Evolutionary conservation across 2,329 filamentous ascomycete species (phyloP).

Genomic region (Exserohilum rostratum): DNA sequence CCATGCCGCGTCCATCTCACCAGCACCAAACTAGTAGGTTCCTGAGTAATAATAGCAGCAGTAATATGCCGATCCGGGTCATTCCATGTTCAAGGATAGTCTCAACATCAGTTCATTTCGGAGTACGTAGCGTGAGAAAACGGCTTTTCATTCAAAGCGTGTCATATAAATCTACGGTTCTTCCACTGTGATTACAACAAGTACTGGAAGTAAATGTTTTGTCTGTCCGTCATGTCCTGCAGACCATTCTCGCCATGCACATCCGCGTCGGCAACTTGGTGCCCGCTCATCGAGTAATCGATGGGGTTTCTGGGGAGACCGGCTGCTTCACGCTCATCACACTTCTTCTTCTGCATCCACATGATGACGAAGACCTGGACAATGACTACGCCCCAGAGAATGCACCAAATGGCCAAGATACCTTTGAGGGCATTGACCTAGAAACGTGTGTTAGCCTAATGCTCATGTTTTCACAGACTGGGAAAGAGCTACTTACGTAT

Average conservation of each 20-base stretch:
- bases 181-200: conserved; percentile 7
- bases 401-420: conserved; percentile 30
- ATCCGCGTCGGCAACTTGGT: conserved; percentile 25
- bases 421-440: conserved; percentile 30
- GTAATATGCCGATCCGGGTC: too few relatives aligned
- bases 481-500: conserved; percentile 20
- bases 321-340: conserved; percentile 27
- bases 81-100: too few relatives aligned
- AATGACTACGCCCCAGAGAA: conserved; percentile 26
- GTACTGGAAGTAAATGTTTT: conserved; percentile 32
- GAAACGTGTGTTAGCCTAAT: not conserved
- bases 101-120: not conserved
- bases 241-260: conserved; percentile 31
- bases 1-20: not conserved
- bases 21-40: not conserved
- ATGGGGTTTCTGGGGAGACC: conserved; percentile 25
- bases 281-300: conserved; percentile 26
- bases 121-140: not conserved
- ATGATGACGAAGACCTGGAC: conserved; percentile 22
- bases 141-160: not conserved
- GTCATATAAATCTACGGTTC: not conserved
- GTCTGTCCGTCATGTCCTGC: conserved; percentile 30
- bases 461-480: not conserved
- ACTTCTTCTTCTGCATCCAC: conserved; percentile 31
- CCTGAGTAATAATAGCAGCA: too few relatives aligned